Conservation (phyloP, 1,284 basidiomycete species). For the Cryptococcus sp. region DNA sequence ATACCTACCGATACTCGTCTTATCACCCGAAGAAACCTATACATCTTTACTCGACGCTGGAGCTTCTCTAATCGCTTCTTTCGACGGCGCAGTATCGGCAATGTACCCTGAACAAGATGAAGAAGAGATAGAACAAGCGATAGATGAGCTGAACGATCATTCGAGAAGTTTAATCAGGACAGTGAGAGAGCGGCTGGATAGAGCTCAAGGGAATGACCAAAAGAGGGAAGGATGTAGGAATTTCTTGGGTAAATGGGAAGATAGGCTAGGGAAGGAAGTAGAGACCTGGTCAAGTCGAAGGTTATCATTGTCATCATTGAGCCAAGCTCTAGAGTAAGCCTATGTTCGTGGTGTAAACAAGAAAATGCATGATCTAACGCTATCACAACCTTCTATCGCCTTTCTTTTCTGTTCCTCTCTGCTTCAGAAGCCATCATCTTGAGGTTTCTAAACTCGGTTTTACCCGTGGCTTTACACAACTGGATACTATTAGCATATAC, state of each 20-base stretch:
- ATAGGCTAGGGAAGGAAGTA: slow-evolving; percentile 19
- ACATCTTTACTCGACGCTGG: slow-evolving; percentile 11
- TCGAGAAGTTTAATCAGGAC: not conserved
- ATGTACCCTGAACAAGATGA: slow-evolving; percentile 37
- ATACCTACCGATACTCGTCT: slow-evolving; percentile 20
- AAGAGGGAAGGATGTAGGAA: slow-evolving; percentile 3
- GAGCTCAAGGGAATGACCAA: not conserved
- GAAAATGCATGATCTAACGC: not conserved
- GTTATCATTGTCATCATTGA: not conserved
- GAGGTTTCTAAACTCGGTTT: slow-evolving; percentile 68
- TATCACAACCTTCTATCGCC: not conserved
- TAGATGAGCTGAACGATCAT: slow-evolving; percentile 12
- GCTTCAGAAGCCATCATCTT: slow-evolving; percentile 41
- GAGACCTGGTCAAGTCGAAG: slow-evolving; percentile 19
- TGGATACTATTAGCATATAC: slow-evolving; percentile 3
- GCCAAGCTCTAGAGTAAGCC: not conserved
- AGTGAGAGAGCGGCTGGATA: not conserved
- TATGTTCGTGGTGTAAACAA: not conserved
- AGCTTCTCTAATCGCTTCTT: slow-evolving; percentile 18
- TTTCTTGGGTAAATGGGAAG: slow-evolving; percentile 28
- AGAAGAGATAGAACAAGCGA: slow-evolving; percentile 22
- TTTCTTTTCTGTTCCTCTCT: slow-evolving; percentile 22
- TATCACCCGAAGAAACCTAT: slow-evolving; percentile 13
- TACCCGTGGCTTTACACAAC: slow-evolving; percentile 77
- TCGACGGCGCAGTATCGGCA: slow-evolving; percentile 31